Percentiles rank a stretch among this genome's conserved stretches.
Conservation (phyloP, 2,329 filamentous ascomycete genomes). For the Trichoderma citrinoviride region DNA sequence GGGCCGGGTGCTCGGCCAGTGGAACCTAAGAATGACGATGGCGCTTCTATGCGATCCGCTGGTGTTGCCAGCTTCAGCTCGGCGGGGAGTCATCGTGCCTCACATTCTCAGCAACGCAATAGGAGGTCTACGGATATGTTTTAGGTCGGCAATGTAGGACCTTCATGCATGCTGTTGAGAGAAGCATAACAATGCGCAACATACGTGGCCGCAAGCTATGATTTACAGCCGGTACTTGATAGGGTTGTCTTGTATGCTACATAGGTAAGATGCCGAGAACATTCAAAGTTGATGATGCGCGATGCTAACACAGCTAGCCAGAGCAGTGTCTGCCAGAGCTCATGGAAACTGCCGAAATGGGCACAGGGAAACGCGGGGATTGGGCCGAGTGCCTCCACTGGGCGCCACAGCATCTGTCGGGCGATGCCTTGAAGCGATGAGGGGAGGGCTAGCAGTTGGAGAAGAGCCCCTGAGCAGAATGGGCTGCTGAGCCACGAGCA, state of each 20-base stretch:
- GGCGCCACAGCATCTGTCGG: constrained; percentile 2
- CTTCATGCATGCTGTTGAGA: too few species aligned
- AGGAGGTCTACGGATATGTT: too few species aligned
- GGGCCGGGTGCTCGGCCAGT: too few species aligned
- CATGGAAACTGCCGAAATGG: constrained; percentile 11
- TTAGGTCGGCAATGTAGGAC: too few species aligned
- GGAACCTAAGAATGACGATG: too few species aligned
- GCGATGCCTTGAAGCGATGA: neutral
- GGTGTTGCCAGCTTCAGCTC: neutral
- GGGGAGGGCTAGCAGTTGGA: neutral
- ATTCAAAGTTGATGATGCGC: neutral
- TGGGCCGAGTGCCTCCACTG: neutral
- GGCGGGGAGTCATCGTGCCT: neutral
- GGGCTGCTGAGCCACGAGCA: neutral
- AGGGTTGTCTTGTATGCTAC: neutral
- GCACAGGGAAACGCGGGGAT: constrained; percentile 17
- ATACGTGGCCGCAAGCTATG: too few species aligned
- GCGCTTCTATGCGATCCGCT: neutral
- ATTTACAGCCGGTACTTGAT: too few species aligned
- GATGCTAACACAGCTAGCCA: neutral
- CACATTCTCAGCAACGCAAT: too few species aligned
- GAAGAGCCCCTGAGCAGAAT: neutral
- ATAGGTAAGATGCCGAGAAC: neutral
- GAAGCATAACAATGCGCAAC: too few species aligned
- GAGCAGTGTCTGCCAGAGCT: neutral